These are phyloP conservation scores for Dryas integrifolia DNA, from an alignment of 331 rosid species.

Conservation along the genomic window DNA sequence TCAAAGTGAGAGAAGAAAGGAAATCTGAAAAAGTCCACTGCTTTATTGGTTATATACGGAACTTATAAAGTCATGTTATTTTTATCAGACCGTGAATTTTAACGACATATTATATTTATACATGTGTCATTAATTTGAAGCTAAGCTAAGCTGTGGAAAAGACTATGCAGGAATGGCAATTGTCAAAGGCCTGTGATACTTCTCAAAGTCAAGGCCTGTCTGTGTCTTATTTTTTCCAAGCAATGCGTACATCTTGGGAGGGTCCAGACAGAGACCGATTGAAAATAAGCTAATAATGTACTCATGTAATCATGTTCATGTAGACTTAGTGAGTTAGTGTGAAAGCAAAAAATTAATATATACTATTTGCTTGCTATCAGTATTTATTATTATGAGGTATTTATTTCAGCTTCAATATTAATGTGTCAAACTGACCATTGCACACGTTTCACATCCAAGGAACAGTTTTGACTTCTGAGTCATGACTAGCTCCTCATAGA, in stretches of 20 bases:
- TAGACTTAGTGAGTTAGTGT: neutral
- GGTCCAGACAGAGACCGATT: neutral
- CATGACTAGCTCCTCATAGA: neutral
- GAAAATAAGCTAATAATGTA: neutral
- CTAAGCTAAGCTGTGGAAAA: too few relatives aligned
- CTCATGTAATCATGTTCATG: too few relatives aligned
- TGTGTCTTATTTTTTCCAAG: neutral
- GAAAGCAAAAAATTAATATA: neutral
- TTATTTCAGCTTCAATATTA: too few relatives aligned
- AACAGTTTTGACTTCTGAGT: neutral
- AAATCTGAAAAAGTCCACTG: neutral
- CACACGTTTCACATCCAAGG: neutral
- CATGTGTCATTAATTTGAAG: too few relatives aligned
- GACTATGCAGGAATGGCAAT: too few relatives aligned
- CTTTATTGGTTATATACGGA: neutral
- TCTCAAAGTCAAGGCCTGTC: neutral
- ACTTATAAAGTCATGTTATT: too few relatives aligned
- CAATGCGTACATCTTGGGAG: neutral
- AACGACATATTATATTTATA: too few relatives aligned
- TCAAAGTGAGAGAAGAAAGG: neutral
- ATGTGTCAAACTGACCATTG: neutral
- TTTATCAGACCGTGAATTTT: too few relatives aligned
- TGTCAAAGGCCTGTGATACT: neutral
- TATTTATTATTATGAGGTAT: neutral
- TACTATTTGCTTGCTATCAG: too few relatives aligned